phyloP scores from a whole-genome alignment of 352 stramenopile species.

The Pythium sp. region DNA sequence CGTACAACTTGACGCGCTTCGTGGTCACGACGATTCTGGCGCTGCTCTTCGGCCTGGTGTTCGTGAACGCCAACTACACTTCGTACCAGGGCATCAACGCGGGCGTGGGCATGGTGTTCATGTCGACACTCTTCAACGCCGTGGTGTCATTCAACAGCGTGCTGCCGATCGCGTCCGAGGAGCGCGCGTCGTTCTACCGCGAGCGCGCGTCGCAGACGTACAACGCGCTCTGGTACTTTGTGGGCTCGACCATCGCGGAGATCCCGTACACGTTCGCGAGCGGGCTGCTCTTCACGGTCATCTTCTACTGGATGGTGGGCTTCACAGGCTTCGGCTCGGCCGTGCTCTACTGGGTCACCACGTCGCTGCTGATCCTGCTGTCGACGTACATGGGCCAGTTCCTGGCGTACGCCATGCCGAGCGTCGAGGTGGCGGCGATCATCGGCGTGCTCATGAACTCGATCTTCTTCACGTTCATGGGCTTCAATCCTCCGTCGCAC shows the following conservation, averaged over 20 bases:
- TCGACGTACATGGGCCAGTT: constrained; percentile 22
- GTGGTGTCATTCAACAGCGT: not conserved
- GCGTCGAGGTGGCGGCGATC: constrained; percentile 17
- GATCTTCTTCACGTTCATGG: constrained; percentile 52
- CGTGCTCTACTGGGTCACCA: constrained; percentile 19
- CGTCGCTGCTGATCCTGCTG: constrained; percentile 15
- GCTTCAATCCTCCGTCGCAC: constrained; percentile 31
- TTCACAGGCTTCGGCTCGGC: constrained; percentile 18
- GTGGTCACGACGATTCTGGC: not conserved
- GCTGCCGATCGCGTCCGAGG: constrained; percentile 56
- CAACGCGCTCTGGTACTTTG: constrained; percentile 50
- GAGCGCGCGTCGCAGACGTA: constrained; percentile 87
- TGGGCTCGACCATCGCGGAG: constrained; percentile 78
- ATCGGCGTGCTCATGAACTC: constrained; percentile 27
- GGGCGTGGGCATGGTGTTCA: not conserved
- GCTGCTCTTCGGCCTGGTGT: not conserved
- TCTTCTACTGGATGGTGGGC: constrained; percentile 27
- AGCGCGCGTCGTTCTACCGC: constrained; percentile 88
- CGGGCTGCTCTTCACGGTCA: constrained; percentile 18
- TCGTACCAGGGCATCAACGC: constrained; percentile 1
- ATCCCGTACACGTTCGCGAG: constrained; percentile 36
- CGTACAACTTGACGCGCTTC: not conserved
- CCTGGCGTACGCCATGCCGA: constrained; percentile 14
- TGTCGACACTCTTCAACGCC: not conserved
- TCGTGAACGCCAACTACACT: not conserved